phyloP scores from a whole-genome alignment of 2,329 filamentous ascomycete genomes.

The Neofusicoccum sp. region DNA sequence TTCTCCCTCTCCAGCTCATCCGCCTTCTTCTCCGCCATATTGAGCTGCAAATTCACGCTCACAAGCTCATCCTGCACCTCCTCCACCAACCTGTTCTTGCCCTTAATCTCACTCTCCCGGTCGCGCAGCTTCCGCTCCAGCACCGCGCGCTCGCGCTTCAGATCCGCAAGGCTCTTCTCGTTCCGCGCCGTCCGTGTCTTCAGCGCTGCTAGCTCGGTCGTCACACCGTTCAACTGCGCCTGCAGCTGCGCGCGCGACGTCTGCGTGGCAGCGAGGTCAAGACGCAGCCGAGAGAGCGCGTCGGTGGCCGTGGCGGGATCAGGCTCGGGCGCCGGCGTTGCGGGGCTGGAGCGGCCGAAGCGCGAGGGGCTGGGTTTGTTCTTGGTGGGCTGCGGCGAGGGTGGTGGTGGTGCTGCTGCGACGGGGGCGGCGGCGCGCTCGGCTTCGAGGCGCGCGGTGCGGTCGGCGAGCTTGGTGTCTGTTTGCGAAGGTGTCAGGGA shows the following conservation, averaged over 20 bases:
- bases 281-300: conserved; percentile 35
- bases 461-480: conserved; percentile 50
- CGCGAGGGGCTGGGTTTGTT: conserved; percentile 11
- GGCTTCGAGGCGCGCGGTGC: conserved; percentile 28
- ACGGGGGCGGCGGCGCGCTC: conserved; percentile 29
- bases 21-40: conserved; percentile 75
- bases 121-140: conserved; percentile 71
- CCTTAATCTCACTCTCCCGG: conserved; percentile 78
- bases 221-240: conserved; percentile 59
- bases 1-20: conserved; percentile 78
- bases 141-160: conserved; percentile 61
- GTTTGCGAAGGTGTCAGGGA: conserved; percentile 20
- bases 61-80: conserved; percentile 93
- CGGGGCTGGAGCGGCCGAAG: conserved; percentile 25
- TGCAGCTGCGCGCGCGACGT: conserved; percentile 70
- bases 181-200: conserved; percentile 61
- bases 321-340: conserved; percentile 25
- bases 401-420: conserved; percentile 21
- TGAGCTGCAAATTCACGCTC: conserved; percentile 80
- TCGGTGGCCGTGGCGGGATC: conserved; percentile 24
- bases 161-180: conserved; percentile 56
- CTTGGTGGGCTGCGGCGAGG: conserved; percentile 6
- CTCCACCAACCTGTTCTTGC: conserved; percentile 80
- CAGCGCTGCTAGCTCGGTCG: conserved; percentile 63
- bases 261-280: conserved; percentile 74